Percentiles rank a stretch among this genome's conserved stretches.
phyloP scores from a whole-genome alignment of 2,329 filamentous ascomycete genomes.

The Penicillium glabrum region DNA sequence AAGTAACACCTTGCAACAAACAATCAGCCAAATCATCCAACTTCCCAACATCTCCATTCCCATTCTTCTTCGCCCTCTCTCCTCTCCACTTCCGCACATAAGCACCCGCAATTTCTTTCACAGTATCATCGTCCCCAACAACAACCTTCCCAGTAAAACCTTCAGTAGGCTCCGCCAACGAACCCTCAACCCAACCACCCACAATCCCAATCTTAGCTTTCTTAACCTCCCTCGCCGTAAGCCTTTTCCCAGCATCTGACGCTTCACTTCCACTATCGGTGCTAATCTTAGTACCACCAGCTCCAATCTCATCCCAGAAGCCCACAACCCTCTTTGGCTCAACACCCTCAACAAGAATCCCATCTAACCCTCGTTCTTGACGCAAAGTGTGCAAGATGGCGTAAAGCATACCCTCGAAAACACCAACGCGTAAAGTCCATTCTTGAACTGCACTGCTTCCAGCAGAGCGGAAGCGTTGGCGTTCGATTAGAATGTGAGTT shows the following conservation, averaged over 20 bases:
- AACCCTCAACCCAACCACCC: constrained; percentile 44
- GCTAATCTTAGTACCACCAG: not conserved
- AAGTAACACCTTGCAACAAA: constrained; percentile 73
- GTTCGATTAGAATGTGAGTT: constrained; percentile 69
- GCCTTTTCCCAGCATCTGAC: not conserved
- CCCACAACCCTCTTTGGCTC: constrained; percentile 55
- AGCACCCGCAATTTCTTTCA: constrained; percentile 24
- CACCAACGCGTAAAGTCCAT: constrained; percentile 81
- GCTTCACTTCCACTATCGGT: too few species aligned
- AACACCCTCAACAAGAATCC: constrained; percentile 50
- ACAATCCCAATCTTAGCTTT: constrained; percentile 65
- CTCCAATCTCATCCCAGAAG: constrained; percentile 52
- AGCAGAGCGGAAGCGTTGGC: constrained; percentile 64
- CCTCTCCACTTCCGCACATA: constrained; percentile 33
- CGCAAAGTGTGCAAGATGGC: constrained; percentile 62
- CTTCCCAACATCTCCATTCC: constrained; percentile 49
- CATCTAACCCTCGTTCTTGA: constrained; percentile 34
- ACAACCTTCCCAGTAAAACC: constrained; percentile 2
- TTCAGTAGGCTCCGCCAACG: constrained; percentile 2
- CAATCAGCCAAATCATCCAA: constrained; percentile 81
- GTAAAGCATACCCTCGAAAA: constrained; percentile 79
- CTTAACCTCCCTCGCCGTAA: constrained; percentile 35
- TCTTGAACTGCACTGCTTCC: constrained; percentile 67
- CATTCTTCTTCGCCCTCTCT: constrained; percentile 17
- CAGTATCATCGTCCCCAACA: constrained; percentile 14